Percentiles rank a stretch among this genome's conserved stretches.
Conservation (phyloP, 176 grass and related monocot species). For the Oryza officinalis region DNA sequence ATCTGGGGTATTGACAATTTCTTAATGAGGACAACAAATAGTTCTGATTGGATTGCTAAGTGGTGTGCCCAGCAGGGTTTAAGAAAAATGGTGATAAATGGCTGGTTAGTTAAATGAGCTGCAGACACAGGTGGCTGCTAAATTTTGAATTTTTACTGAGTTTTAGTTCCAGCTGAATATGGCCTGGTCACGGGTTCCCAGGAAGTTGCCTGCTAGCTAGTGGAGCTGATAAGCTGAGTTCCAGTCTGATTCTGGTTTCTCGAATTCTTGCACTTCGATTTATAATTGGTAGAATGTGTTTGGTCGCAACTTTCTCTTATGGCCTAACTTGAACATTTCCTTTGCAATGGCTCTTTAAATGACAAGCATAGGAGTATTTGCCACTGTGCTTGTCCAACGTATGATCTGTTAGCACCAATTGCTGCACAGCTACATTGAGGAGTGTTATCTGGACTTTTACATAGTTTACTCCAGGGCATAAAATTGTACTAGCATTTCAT, state of each 20-base stretch:
- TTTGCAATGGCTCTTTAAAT: neutral
- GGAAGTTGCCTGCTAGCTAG: neutral
- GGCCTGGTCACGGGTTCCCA: neutral
- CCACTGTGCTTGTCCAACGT: neutral
- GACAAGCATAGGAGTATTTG: neutral
- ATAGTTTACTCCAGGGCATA: neutral
- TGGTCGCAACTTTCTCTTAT: neutral
- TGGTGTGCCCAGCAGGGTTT: neutral
- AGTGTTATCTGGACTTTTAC: neutral
- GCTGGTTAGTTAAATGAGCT: neutral
- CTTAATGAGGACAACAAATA: neutral
- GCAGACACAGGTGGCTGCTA: neutral
- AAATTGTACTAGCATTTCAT: neutral
- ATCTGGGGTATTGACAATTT: neutral
- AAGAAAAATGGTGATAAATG: neutral
- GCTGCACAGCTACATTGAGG: neutral
- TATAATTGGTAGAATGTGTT: constrained; percentile 9
- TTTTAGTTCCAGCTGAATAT: constrained; percentile 12
- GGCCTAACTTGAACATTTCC: neutral
- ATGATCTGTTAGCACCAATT: neutral
- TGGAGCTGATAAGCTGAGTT: constrained; percentile 8
- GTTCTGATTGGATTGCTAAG: constrained; percentile 1
- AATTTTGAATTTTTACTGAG: neutral
- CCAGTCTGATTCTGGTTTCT: neutral
- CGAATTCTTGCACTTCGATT: neutral